These are phyloP conservation scores for Candida sojae DNA, from an alignment of 1,139 yeast species.

Conservation along the genomic window DNA sequence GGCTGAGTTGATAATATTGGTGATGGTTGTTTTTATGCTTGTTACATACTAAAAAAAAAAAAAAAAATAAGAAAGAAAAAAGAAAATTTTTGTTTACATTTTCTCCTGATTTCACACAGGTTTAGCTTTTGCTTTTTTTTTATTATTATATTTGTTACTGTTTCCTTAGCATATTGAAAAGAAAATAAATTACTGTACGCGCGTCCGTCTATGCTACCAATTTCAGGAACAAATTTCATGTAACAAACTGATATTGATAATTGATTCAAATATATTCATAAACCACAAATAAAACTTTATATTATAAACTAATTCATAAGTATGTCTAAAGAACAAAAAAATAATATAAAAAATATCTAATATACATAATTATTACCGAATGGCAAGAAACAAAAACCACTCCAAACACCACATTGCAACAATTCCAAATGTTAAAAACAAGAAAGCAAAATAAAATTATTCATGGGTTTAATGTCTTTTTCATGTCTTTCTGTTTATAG, in stretches of 20 bases:
- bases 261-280: background rate
- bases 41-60: background rate
- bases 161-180: background rate
- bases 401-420: no score
- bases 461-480: background rate
- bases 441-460: background rate
- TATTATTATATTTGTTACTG: background rate
- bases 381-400: background rate
- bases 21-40: background rate
- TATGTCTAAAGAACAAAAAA: background rate
- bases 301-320: background rate
- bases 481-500: conserved; percentile 1
- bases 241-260: no score
- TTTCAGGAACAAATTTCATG: no score
- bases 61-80: background rate
- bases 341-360: conserved; percentile 2
- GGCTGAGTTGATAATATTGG: background rate
- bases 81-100: background rate
- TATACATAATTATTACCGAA: conserved; percentile 1
- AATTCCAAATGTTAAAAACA: no score
- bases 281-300: background rate
- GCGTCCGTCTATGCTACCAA: background rate
- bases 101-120: conserved; percentile 1
- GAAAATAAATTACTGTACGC: background rate
- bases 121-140: no score